These are phyloP conservation scores for Xylaria polymorpha DNA, from an alignment of 2,329 filamentous ascomycete genomes.

Conservation along the genomic window DNA sequence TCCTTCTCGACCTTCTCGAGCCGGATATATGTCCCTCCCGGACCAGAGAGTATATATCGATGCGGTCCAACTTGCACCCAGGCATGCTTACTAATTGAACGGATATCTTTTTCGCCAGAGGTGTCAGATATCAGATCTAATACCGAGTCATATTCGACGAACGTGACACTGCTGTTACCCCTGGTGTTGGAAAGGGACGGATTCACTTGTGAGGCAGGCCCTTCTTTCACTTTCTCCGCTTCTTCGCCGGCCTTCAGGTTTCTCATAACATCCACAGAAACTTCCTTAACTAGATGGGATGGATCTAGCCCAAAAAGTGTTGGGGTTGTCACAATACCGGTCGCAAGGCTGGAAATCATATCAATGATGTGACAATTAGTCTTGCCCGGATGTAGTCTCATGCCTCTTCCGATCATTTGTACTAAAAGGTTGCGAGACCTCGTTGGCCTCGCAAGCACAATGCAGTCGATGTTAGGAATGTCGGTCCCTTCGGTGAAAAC, in stretches of 20 bases:
- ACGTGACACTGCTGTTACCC: constrained; percentile 67
- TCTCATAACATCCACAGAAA: constrained; percentile 71
- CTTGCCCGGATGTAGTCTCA: constrained; percentile 85
- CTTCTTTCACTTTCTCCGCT: constrained; percentile 54
- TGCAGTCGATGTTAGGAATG: constrained; percentile 96
- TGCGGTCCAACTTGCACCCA: constrained; percentile 84
- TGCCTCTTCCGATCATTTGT: constrained; percentile 97
- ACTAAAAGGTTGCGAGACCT: constrained; percentile 92
- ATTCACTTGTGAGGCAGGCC: constrained; percentile 35
- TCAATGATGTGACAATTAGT: constrained; percentile 94
- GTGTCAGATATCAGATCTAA: constrained; percentile 89
- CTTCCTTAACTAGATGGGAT: constrained; percentile 76
- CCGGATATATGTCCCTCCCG: constrained; percentile 70
- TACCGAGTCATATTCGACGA: constrained; percentile 93
- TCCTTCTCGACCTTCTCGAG: constrained; percentile 58
- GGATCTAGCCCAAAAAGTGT: constrained; percentile 95
- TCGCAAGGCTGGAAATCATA: constrained; percentile 87
- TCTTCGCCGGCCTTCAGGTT: constrained; percentile 63
- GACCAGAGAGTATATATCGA: constrained; percentile 76
- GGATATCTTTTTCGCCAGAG: constrained; percentile 81
- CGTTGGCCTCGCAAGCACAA: constrained; percentile 88
- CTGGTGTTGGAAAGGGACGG: constrained; percentile 3
- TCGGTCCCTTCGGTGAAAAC: constrained; percentile 98
- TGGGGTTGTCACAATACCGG: constrained; percentile 88
- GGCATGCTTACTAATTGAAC: constrained; percentile 76